Base-by-base conservation (phyloP, 129 eudicot genomes). In the Sambucus nigra region DNA sequence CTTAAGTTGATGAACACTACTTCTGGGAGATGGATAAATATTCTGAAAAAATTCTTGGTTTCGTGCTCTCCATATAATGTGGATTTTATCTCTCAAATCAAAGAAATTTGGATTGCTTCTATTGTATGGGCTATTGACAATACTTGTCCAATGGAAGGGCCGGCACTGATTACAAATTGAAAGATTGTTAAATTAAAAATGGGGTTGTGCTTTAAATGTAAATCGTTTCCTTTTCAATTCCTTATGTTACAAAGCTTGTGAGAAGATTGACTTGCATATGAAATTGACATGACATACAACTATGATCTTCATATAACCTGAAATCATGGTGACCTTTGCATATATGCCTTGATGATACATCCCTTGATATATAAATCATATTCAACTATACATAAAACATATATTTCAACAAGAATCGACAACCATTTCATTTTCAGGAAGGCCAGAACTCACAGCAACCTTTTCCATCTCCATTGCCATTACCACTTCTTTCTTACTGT, bases 391-490 rank as follows among this genome's bases (percentile, higher is more conserved):
- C 3, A 10, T 7, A 11, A 24, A 42, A 5, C 12, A 57, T 0
- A 29, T 22, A 35, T 21, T 16, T 47, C 32, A 40, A 55, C 57
- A 29, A 61, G 69, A 51, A 67, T 73, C 73, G 10, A 50, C 58
- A 2, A 44, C 55, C 62, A 73, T 68, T 44, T 55, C 59, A 13
- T 49, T 49, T 12, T 53, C 60, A 0, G 29, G 35, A 20, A 55
- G 35, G 22, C 33, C 63, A 5, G 61, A 51, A 60, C 57, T 62
- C 22, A 51, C 54, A 38, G 65, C 58, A 55, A 57, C 62, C 21
- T 44, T 67, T 51, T 62, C 70, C 61, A 46, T 45, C 27, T 56
- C 67, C 63, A 15, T 20, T 10, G 66, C 51, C 11, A 39, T 21
- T 2, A 38, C 64, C 1, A 24, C 52, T 39, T 63, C 27, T 58